phyloP scores from a whole-genome alignment of 2,329 filamentous ascomycete genomes.

The Epichloe uncinata region DNA sequence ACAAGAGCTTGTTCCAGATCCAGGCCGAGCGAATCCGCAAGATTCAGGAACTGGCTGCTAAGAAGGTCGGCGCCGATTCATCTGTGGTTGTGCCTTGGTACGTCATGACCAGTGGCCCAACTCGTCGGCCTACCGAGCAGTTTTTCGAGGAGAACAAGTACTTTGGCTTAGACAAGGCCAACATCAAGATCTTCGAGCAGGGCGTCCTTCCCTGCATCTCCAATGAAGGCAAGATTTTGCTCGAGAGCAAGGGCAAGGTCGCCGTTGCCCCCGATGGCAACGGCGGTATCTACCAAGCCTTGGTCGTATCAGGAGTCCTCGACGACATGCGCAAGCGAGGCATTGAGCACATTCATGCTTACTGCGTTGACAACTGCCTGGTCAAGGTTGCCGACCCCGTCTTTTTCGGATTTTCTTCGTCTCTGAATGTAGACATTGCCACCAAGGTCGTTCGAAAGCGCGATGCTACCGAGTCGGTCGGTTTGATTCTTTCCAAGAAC shows the following conservation, averaged over 20 bases:
- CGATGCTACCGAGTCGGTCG: constrained; percentile 88
- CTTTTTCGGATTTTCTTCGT: constrained; percentile 87
- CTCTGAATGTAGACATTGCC: constrained; percentile 82
- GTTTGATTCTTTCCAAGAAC: constrained; percentile 88
- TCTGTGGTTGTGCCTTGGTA: constrained; percentile 81
- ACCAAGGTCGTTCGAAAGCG: constrained; percentile 99
- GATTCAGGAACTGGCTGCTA: constrained; percentile 66
- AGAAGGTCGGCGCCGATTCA: constrained; percentile 42
- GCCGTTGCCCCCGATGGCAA: constrained; percentile 96
- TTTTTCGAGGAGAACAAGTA: constrained; percentile 91
- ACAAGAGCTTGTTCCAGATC: constrained; percentile 94
- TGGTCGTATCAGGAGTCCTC: constrained; percentile 67
- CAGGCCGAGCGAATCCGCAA: constrained; percentile 89
- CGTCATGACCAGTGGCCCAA: constrained; percentile 97
- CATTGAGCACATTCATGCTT: constrained; percentile 89
- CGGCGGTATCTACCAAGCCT: constrained; percentile 87
- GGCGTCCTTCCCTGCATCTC: constrained; percentile 93
- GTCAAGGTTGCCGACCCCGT: constrained; percentile 95
- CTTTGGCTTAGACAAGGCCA: constrained; percentile 76
- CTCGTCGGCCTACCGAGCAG: constrained; percentile 76
- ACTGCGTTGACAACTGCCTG: constrained; percentile 99
- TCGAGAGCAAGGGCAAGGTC: constrained; percentile 81
- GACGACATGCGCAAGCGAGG: constrained; percentile 80
- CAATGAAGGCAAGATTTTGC: constrained; percentile 91
- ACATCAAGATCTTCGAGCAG: constrained; percentile 91